Percentiles rank a stretch among this genome's conserved stretches.
Conservation (phyloP, 257 asterid genomes). For the Solanum clarkiae region DNA sequence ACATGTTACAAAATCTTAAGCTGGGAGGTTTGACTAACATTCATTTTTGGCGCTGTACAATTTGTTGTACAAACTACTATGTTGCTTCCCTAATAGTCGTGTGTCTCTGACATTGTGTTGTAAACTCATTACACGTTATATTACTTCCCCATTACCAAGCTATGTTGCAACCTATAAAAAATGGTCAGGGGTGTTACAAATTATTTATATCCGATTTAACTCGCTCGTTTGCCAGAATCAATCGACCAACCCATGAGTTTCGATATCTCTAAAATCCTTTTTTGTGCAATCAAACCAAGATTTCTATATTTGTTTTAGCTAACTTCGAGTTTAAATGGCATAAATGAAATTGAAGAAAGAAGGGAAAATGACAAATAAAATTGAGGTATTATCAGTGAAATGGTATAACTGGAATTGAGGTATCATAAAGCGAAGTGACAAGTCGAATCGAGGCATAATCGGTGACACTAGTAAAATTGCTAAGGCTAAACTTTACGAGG, state of each 20-base stretch:
- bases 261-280: too few species aligned
- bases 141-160: neutral
- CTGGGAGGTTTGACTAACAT: neutral
- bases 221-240: too few species aligned
- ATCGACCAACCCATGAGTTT: too few species aligned
- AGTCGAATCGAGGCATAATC: too few species aligned
- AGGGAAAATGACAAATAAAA: neutral
- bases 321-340: too few species aligned
- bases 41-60: neutral
- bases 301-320: too few species aligned
- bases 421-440: too few species aligned
- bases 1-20: neutral
- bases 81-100: neutral
- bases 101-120: neutral
- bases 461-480: too few species aligned
- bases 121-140: neutral
- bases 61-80: neutral
- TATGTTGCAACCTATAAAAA: neutral
- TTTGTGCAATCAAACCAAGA: too few species aligned
- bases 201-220: too few species aligned
- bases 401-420: too few species aligned
- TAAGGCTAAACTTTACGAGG: too few species aligned
- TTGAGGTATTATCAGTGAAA: neutral
- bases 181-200: neutral
- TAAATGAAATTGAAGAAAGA: neutral